phyloP scores from a whole-genome alignment of 495 filamentous ascomycete genomes.

The Echria macrotheca region DNA sequence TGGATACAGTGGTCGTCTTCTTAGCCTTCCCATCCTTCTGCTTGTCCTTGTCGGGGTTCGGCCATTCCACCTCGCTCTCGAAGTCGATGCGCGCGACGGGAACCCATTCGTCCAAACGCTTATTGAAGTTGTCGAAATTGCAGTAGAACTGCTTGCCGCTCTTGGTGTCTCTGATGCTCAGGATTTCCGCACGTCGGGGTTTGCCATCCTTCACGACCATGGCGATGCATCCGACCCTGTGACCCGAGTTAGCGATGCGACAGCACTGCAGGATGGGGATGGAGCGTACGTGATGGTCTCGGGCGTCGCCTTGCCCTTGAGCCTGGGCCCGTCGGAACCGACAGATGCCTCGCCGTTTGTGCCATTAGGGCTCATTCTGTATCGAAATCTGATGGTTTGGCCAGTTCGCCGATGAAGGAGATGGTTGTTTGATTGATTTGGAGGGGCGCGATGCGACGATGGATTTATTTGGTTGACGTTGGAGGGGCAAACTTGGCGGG shows the following conservation, averaged over 20 bases:
- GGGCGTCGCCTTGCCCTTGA: constrained; percentile 74
- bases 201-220: constrained; percentile 63
- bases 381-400: too few relatives aligned
- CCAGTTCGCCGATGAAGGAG: too few relatives aligned
- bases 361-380: constrained; percentile 38
- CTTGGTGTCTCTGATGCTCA: constrained; percentile 80
- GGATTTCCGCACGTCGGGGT: constrained; percentile 84
- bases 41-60: constrained; percentile 51
- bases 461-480: background rate
- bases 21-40: constrained; percentile 47
- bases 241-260: constrained; percentile 2
- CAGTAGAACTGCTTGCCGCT: constrained; percentile 85
- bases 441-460: background rate
- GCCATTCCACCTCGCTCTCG: constrained; percentile 52
- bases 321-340: constrained; percentile 45
- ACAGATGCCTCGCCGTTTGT: constrained; percentile 39
- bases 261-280: background rate
- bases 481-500: background rate
- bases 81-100: constrained; percentile 76
- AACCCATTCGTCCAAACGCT: constrained; percentile 97
- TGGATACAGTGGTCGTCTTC: constrained; percentile 36
- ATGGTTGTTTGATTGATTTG: constrained; percentile 6
- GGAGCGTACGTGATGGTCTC: constrained; percentile 64
- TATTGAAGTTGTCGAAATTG: constrained; percentile 99
- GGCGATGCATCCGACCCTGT: constrained; percentile 45